phyloP scores from a whole-genome alignment of 2,329 filamentous ascomycete genomes.

The Penicillium rolfsii region DNA sequence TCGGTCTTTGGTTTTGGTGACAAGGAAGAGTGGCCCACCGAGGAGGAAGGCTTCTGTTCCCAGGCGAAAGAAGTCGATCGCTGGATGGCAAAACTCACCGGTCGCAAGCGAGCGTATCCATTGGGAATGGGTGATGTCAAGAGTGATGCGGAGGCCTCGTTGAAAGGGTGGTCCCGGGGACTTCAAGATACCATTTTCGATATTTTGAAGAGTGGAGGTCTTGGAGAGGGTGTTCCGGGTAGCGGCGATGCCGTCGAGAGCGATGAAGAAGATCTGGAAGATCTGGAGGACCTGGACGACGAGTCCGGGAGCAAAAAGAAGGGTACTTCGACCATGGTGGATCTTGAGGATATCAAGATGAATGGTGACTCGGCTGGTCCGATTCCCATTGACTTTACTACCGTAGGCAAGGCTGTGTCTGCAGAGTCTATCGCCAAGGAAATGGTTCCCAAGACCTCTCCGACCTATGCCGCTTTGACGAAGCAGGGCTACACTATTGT shows the following conservation, averaged over 20 bases:
- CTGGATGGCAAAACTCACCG: constrained; percentile 96
- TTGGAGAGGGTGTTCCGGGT: constrained; percentile 71
- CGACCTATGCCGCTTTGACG: constrained; percentile 84
- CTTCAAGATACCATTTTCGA: constrained; percentile 71
- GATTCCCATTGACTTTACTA: constrained; percentile 81
- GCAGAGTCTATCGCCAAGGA: constrained; percentile 65
- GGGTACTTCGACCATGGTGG: constrained; percentile 60
- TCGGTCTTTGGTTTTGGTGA: constrained; percentile 95
- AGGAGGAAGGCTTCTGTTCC: constrained; percentile 88
- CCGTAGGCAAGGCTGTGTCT: constrained; percentile 51
- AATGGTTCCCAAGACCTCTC: constrained; percentile 91
- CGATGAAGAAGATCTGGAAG: constrained; percentile 71
- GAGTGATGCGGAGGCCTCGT: constrained; percentile 65
- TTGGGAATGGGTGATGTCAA: constrained; percentile 87
- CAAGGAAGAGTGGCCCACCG: constrained; percentile 86
- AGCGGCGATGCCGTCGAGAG: constrained; percentile 85
- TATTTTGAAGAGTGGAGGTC: constrained; percentile 53
- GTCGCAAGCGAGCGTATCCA: constrained; percentile 82
- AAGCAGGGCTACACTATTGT: constrained; percentile 97
- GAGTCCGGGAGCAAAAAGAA: constrained; percentile 50
- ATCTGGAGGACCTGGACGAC: constrained; percentile 44
- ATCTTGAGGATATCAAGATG: constrained; percentile 78
- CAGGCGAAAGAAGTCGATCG: constrained; percentile 88
- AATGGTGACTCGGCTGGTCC: constrained; percentile 47
- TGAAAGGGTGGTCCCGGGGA: constrained; percentile 78